Evolutionary conservation across 441 rosid genomes (phyloP).

Genomic region (Mallotus repandus): DNA sequence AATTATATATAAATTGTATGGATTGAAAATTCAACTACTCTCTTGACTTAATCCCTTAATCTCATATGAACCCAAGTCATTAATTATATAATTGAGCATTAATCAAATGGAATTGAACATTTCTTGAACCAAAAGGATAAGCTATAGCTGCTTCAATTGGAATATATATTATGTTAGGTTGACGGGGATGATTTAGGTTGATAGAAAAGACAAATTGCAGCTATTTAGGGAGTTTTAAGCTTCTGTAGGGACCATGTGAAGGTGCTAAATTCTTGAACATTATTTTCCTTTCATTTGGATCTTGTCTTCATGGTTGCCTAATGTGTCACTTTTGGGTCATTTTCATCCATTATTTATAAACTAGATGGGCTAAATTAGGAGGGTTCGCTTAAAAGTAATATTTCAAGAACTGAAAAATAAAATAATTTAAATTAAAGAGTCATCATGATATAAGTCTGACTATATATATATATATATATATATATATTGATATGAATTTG

Average conservation of each 20-base stretch:
- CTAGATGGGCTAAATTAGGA: conserved; percentile 5
- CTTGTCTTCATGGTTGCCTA: conserved; percentile 22
- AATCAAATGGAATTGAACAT: conserved; percentile 9
- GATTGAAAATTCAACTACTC: conserved; percentile 23
- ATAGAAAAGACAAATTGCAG: conserved; percentile 22
- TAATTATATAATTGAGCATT: conserved; percentile 18
- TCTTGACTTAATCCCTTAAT: conserved; percentile 17
- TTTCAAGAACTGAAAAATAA: neutral
- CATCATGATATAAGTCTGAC: neutral
- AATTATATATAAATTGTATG: neutral
- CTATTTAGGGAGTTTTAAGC: conserved; percentile 7
- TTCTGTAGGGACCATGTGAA: conserved; percentile 28
- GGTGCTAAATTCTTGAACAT: conserved; percentile 18
- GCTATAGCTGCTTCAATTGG: conserved; percentile 3
- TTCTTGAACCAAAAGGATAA: conserved; percentile 13
- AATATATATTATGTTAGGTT: conserved; percentile 4
- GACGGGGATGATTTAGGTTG: neutral
- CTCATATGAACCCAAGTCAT: neutral
- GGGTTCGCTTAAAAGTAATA: conserved; percentile 14
- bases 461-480: neutral
- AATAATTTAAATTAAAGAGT: neutral
- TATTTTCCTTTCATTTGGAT: conserved; percentile 15
- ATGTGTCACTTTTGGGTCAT: conserved; percentile 15
- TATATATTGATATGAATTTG: neutral
- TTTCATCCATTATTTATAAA: neutral